Evolutionary conservation across 345 rosid genomes (phyloP).

Genomic region (Ceriops decandra): DNA sequence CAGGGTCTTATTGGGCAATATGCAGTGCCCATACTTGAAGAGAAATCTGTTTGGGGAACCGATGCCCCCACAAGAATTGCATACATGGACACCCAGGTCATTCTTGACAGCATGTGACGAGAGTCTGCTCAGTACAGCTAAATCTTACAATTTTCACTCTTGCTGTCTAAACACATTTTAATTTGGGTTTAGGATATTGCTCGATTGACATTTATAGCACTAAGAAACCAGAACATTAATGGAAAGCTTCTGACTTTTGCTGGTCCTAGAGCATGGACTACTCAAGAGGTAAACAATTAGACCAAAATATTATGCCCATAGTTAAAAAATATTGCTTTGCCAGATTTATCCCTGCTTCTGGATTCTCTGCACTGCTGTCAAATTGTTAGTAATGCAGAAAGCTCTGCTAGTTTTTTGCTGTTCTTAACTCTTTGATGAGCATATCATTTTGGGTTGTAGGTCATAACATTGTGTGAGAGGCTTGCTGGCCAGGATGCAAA

Average conservation of each 20-base stretch:
- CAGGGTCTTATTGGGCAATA: conserved; percentile 96
- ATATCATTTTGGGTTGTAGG: conserved; percentile 44
- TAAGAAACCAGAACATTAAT: conserved; percentile 64
- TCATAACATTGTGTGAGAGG: conserved; percentile 84
- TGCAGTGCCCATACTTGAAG: conserved; percentile 93
- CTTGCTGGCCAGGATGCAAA: conserved; percentile 99
- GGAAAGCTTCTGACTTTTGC: conserved; percentile 89
- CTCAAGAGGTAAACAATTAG: conserved; percentile 66
- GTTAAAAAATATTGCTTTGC: not conserved
- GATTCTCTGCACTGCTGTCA: not conserved
- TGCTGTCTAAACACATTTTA: conserved; percentile 7
- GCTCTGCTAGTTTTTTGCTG: not conserved
- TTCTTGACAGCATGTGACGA: conserved; percentile 1
- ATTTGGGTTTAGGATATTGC: conserved; percentile 70
- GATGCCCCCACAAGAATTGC: conserved; percentile 97
- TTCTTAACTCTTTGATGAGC: not conserved
- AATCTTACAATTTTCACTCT: not conserved
- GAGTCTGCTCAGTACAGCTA: not conserved
- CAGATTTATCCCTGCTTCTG: not conserved
- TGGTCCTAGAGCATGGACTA: conserved; percentile 98
- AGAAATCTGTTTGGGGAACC: conserved; percentile 98
- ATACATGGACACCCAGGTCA: conserved; percentile 97
- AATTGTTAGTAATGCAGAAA: too few relatives aligned
- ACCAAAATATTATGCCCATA: conserved; percentile 3
- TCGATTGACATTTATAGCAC: conserved; percentile 75